Evolutionary conservation across 1,139 yeast species (phyloP).

Genomic region (Saccharomyces hybrid): DNA sequence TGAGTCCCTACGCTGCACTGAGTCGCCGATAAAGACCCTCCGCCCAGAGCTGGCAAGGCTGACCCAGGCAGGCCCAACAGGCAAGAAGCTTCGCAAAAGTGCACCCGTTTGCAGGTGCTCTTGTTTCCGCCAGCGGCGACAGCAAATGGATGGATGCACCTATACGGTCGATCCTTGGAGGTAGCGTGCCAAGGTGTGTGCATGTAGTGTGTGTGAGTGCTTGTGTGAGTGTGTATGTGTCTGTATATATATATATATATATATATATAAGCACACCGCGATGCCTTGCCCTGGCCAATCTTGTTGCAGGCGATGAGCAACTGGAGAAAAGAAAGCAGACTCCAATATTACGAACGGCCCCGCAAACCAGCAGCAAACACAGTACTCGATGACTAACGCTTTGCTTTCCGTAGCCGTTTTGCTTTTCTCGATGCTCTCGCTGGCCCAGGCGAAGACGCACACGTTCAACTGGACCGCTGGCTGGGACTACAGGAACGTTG

Average conservation of each 20-base stretch:
- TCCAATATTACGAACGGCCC: no score
- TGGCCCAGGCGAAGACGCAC: slow-evolving; percentile 46
- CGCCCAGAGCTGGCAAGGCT: neutral
- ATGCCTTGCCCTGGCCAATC: no score
- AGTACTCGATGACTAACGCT: neutral
- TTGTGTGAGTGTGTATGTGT: no score
- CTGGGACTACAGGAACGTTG: slow-evolving; percentile 67
- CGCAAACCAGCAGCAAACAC: no score
- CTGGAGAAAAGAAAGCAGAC: no score
- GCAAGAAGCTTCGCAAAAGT: neutral
- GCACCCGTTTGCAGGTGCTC: slow-evolving; percentile 1
- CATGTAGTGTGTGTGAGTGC: neutral
- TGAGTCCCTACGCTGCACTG: neutral
- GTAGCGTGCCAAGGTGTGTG: neutral
- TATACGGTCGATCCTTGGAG: neutral
- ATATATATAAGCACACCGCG: neutral
- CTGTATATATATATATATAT: neutral
- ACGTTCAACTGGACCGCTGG: slow-evolving; percentile 65
- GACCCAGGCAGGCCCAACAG: neutral
- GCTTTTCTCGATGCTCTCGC: neutral
- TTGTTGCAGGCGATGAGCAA: no score
- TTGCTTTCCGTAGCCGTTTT: neutral
- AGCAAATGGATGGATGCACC: neutral
- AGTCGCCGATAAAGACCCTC: neutral
- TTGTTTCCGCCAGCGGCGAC: neutral